Evolutionary conservation across 2,329 filamentous ascomycete genomes (phyloP).

Genomic region (Venturia asperata): DNA sequence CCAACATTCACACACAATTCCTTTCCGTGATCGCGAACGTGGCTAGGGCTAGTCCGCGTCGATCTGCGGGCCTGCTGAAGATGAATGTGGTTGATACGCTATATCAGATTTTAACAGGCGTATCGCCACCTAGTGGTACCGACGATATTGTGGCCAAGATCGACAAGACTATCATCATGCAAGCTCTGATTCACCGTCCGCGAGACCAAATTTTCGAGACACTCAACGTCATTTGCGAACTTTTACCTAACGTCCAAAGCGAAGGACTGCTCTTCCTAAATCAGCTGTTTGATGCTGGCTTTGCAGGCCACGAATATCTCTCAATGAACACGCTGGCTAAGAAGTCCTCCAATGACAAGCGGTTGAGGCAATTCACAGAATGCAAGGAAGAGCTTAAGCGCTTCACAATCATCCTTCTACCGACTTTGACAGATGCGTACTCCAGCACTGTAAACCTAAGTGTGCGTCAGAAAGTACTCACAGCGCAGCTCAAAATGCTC

Average conservation of each 20-base stretch:
- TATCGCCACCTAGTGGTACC: conserved; percentile 76
- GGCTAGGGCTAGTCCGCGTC: conserved; percentile 75
- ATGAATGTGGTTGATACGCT: conserved; percentile 96
- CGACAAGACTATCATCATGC: conserved; percentile 97
- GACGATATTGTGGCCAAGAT: conserved; percentile 78
- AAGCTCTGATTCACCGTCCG: conserved; percentile 90
- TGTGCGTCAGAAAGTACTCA: conserved; percentile 90
- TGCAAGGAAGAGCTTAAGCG: conserved; percentile 83
- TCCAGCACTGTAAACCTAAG: conserved; percentile 95
- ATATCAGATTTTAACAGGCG: conserved; percentile 93
- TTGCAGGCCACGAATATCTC: conserved; percentile 40
- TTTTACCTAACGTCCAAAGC: conserved; percentile 68
- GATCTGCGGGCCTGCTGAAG: conserved; percentile 87
- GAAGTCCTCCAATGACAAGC: conserved; percentile 66
- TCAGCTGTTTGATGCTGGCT: conserved; percentile 43
- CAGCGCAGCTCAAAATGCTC: conserved; percentile 95
- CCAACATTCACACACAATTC: conserved; percentile 94
- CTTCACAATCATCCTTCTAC: conserved; percentile 87
- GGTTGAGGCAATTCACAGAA: conserved; percentile 70
- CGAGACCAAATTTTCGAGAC: conserved; percentile 96
- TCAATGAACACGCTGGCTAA: conserved; percentile 39
- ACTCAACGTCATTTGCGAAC: conserved; percentile 91
- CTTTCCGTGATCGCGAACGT: conserved; percentile 85
- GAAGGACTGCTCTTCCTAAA: conserved; percentile 47
- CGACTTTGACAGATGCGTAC: conserved; percentile 91